Base-by-base conservation (phyloP, 306 rosid species). In the Prunus padus region DNA sequence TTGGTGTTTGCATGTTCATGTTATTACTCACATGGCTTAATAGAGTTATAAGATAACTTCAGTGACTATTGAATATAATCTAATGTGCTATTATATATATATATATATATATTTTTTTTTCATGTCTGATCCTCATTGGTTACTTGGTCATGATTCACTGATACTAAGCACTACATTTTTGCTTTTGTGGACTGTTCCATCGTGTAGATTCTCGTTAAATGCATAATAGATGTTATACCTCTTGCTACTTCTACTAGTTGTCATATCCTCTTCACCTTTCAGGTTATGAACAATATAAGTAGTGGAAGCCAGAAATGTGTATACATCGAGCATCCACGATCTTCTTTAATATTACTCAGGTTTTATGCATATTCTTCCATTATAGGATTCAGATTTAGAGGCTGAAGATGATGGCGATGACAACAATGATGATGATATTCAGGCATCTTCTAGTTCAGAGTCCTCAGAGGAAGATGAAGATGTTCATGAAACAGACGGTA, bases 371-470 rank as follows among this genome's bases (percentile, higher is more conserved):
- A 74, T 56, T 37, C 54, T 60, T 78, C 76, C 77, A 62, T 79
- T 61, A 67, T 77, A 95, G 98, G 97, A 80, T 79, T 84, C 85
- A 56, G 88, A 84, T 65, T 91, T 82, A 49, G 98, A 83, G 54
- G 86, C 68, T 59, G 89, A 59, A 10, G 78, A 66, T 31, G 81
- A 65, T 30, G 72, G 75, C 2, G 72, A 31, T 60, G 69, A 67
- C 4, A 65, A 26, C 31, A 87, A 77, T 62, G 84, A 74, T 63
- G 71, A 54, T 46, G 71, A 83, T 30, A 69, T 54, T 61, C 49
- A 68, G 61, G 67, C 62, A 75, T 73, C 86, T 75, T 79, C 88
- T 22, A 81, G 78, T 76, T 84, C 88, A 65, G 89, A 87, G 73
- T 79, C 77, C 76, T 82, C 80, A 2, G 70, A 65, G 40, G 85